phyloP scores from a whole-genome alignment of 371 early-diverging fungal genomes.

The Saksenaea vasiformis region DNA sequence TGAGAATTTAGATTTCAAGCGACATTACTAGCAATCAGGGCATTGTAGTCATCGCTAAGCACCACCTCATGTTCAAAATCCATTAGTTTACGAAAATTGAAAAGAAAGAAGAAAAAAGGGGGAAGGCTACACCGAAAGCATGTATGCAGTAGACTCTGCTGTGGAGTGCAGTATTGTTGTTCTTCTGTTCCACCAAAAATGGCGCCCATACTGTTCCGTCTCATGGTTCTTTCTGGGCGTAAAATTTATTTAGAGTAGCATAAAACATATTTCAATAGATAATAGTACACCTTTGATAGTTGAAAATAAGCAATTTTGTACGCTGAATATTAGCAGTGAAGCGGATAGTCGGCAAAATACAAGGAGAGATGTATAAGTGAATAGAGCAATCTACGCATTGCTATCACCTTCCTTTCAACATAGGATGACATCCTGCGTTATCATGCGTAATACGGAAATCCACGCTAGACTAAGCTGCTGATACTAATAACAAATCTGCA shows the following conservation, averaged over 20 bases:
- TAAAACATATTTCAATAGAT: no score
- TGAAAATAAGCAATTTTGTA: no score
- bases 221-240: no score
- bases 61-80: background rate
- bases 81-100: background rate
- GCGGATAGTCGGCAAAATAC: no score
- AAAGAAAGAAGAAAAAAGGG: background rate
- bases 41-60: background rate
- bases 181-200: background rate
- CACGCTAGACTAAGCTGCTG: background rate
- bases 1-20: background rate
- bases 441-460: background rate
- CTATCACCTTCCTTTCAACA: no score
- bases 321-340: no score
- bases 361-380: no score
- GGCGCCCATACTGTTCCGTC: background rate
- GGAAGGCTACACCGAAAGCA: background rate
- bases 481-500: no score
- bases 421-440: background rate
- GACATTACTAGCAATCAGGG: conserved; percentile 2
- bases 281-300: no score
- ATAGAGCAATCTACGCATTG: no score
- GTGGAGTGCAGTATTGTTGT: background rate
- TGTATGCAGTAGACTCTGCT: background rate
- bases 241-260: no score